Evolutionary conservation across 2,329 filamentous ascomycete species (phyloP).

Genomic region (Colletotrichum karsti): DNA sequence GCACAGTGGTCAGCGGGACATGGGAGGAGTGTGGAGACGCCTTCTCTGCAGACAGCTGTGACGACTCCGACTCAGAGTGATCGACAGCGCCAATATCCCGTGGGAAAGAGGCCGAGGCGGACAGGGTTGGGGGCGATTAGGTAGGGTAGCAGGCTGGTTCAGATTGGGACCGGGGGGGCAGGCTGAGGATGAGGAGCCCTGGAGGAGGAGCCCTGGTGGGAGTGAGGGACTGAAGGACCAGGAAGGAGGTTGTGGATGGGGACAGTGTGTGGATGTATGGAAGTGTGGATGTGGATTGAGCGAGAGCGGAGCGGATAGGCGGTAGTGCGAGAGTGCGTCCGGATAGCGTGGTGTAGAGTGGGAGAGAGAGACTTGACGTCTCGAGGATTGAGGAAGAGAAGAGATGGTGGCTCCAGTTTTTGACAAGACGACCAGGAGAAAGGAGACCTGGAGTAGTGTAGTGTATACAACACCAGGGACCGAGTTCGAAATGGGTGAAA

Average conservation of each 20-base stretch:
- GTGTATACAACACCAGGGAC: slow-evolving; percentile 14
- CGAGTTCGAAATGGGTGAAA: slow-evolving; percentile 20
- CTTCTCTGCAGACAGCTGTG: slow-evolving; percentile 49
- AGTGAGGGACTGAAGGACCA: slow-evolving; percentile 4
- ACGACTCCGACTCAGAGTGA: slow-evolving; percentile 61
- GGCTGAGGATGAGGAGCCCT: slow-evolving; percentile 41
- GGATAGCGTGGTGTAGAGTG: slow-evolving; percentile 11
- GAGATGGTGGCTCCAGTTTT: slow-evolving; percentile 26
- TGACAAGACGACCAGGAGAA: slow-evolving; percentile 25
- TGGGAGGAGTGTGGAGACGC: slow-evolving; percentile 43
- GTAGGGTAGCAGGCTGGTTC: slow-evolving; percentile 48
- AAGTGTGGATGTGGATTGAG: slow-evolving; percentile 3
- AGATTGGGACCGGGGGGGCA: slow-evolving; percentile 38
- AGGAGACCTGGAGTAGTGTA: slow-evolving; percentile 26
- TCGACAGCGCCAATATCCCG: slow-evolving; percentile 63
- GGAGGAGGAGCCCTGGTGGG: too few species aligned
- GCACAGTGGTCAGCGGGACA: slow-evolving; percentile 51
- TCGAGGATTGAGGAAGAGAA: not conserved
- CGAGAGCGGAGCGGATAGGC: slow-evolving; percentile 21
- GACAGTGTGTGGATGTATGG: not conserved
- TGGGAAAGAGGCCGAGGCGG: slow-evolving; percentile 54
- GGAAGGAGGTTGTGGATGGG: not conserved
- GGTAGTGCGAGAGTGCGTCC: too few species aligned
- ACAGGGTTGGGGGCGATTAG: slow-evolving; percentile 53
- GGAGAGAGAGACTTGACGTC: too few species aligned